Evolutionary conservation across 495 filamentous ascomycete genomes (phyloP), one percentile per base, ranked within the genome.

Genomic region (Penicillium soppii): DNA sequence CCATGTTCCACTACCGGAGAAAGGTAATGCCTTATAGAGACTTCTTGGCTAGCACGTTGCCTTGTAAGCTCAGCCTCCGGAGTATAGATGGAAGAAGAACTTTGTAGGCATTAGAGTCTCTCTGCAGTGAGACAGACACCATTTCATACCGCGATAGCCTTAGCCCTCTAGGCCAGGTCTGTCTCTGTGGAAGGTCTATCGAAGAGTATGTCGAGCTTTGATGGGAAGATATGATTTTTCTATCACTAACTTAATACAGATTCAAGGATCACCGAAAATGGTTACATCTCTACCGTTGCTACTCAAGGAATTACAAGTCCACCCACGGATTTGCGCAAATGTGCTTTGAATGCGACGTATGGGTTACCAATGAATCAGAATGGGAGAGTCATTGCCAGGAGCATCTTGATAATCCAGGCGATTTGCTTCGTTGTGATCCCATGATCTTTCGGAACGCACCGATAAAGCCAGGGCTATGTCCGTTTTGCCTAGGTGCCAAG

Each of bases 261-360:
- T 48, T 36, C 16, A 8, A 36, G 5, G 21, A 41, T 21, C 43
- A 57, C 43, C 42, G 44, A 21, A 36, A 33, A 37, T 57, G 38
- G 49, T 37, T 57, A 20, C 43, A 57, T 37, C 54, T 57, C 20
- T 57, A 57, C 27, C 13, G 43, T 37, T 57, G 49, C 32, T 48
- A 57, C 47, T 22, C 25, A 25, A 30, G 23, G 16, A 7, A 38
- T 25, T 37, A 44, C 20, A 21, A 35, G 1, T 16, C 42, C 20
- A 37, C 21, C 9, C 43, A 52, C 25, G 15, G 42, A 23, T 52
- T 57, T 32, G 23, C 54, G 5, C 29, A 57, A 47, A 38, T 57
- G 12, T 56, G 49, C 29, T 48, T 43, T 29, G 49, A 57, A 39
- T 57, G 54, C 32, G 49, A 52, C 17, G 7, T 17, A 12, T 57